Conservation (phyloP, 306 rosid species). For the Dicorynia guianensis region DNA sequence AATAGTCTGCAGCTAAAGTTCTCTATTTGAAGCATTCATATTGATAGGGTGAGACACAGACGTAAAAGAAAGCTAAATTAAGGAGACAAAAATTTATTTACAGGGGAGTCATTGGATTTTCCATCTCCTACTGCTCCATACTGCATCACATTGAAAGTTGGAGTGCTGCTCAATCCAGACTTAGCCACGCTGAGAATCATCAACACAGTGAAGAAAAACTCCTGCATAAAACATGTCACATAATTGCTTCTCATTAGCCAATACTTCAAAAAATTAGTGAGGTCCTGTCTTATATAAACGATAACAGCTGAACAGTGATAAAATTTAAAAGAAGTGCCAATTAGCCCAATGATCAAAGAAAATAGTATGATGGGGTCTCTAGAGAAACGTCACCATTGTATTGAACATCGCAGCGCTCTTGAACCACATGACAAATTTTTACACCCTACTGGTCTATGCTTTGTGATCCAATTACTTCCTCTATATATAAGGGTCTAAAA, state of each 20-base stretch:
- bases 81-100: constrained; percentile 13
- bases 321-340: not conserved
- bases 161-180: constrained; percentile 36
- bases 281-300: not conserved
- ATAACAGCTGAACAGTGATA: not conserved
- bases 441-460: not conserved
- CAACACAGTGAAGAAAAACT: constrained; percentile 26
- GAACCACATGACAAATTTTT: not conserved
- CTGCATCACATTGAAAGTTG: constrained; percentile 29
- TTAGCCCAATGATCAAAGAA: not conserved
- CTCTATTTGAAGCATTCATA: not conserved
- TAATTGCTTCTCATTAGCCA: not conserved
- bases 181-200: constrained; percentile 41
- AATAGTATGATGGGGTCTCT: not conserved
- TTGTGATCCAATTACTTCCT: not conserved
- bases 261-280: not conserved
- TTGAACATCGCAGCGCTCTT: constrained; percentile 22
- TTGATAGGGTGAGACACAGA: not conserved
- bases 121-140: constrained; percentile 48
- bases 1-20: not conserved
- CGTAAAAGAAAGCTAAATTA: not conserved
- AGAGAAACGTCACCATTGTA: constrained; percentile 39
- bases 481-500: constrained; percentile 46
- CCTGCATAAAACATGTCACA: constrained; percentile 39
- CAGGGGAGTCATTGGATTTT: constrained; percentile 36